These are phyloP conservation scores for Fusarium sp. DNA, from an alignment of 2,329 filamentous ascomycete species.

Conservation along the genomic window DNA sequence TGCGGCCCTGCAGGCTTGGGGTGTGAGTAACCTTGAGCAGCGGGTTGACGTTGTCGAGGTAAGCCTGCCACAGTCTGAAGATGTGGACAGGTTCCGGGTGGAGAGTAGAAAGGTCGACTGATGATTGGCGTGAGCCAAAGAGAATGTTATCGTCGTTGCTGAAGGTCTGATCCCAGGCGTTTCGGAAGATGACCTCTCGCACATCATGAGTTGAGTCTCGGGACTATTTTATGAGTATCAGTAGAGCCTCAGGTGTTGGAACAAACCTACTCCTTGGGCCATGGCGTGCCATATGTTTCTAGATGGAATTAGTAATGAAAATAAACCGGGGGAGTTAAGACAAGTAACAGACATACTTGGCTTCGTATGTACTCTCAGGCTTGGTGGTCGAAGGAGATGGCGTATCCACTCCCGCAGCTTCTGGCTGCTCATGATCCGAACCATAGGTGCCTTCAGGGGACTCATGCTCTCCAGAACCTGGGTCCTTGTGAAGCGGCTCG, in stretches of 20 bases:
- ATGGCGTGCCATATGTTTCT: slow-evolving; percentile 62
- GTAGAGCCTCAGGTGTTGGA: background rate
- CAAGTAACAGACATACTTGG: slow-evolving; percentile 22
- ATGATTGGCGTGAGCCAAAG: slow-evolving; percentile 58
- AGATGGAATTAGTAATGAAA: background rate
- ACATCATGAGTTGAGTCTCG: slow-evolving; percentile 2
- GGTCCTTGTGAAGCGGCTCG: slow-evolving; percentile 54
- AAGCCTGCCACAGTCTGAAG: slow-evolving; percentile 67
- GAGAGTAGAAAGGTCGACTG: slow-evolving; percentile 59
- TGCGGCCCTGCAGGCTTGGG: slow-evolving; percentile 63
- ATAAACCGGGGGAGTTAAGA: too few relatives aligned
- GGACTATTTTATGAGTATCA: slow-evolving; percentile 5
- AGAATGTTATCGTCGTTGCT: slow-evolving; percentile 62
- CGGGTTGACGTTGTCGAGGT: slow-evolving; percentile 69
- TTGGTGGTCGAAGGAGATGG: slow-evolving; percentile 6
- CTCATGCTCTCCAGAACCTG: background rate
- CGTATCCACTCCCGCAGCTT: background rate
- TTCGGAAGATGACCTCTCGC: slow-evolving; percentile 51
- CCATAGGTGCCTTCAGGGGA: background rate
- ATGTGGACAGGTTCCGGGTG: slow-evolving; percentile 62
- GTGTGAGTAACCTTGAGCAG: slow-evolving; percentile 70
- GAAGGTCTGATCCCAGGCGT: slow-evolving; percentile 58
- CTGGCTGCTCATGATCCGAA: slow-evolving; percentile 24
- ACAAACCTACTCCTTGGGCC: slow-evolving; percentile 53
- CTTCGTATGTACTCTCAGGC: slow-evolving; percentile 13